Base-by-base conservation (phyloP, 2,329 filamentous ascomycete species). In the Drechslera avenae region DNA sequence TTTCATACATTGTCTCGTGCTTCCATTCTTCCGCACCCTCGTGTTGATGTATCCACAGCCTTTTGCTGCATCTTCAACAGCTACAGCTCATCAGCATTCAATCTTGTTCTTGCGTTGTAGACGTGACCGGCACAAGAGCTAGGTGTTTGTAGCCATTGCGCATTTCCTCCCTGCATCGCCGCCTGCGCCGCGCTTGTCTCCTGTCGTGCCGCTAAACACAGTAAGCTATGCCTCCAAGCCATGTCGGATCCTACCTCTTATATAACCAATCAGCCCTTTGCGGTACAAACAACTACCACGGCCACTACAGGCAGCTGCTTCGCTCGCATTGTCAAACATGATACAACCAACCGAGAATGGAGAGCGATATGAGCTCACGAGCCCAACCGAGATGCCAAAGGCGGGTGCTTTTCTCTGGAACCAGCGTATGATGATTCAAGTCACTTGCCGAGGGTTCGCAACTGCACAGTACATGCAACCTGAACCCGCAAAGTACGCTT, bases 381-480 rank as follows among this genome's bases (percentile, higher is more conserved):
- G 77, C 64, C 79, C 81, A n/a, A 82, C 80, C 18, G 79, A 79
- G 33, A 72, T 84, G 76, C 81, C 81, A 42, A 80, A 82, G 67
- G 80, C 81, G 3, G 78, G 76, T 41, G 80, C 77, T 44, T 84
- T 84, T 62, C 73, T 84, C 9, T 84, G 82, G 82, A 84, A 84
- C 59, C 79, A 82, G 67, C 78, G 76, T 68, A 84, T 84, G 81
- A 84, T 84, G 81, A 81, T 84, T 52, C 81, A 83, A 63, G 74
- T 81, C 39, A 83, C 81, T 47, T 83, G 81, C 63, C 81, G 82
- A 16, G 82, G 82, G n/a, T 83, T 82, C 60, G 79, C 81, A 19
- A 82, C 79, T 2, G 77, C 81, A 2, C 81, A 83, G 48, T 83
- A 82, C 72, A 84, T 84, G 82, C 82, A 84, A 65, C 82, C 82